Conservation (phyloP, 1,284 basidiomycete species). For the Tylopilus sp. region DNA sequence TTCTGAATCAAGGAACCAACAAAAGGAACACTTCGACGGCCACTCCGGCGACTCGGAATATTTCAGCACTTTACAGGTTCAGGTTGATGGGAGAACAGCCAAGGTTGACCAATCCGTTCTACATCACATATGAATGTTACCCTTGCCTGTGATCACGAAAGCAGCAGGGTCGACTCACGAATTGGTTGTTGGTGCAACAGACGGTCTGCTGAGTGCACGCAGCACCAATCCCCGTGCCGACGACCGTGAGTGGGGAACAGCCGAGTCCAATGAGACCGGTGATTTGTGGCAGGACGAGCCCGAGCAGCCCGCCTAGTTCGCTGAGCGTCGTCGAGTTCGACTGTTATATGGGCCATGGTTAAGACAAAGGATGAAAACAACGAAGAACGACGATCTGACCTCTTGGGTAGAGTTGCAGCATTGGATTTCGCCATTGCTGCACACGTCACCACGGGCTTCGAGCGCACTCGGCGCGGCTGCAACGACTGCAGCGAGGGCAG, state of each 20-base stretch:
- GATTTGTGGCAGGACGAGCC: not conserved
- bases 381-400: not conserved
- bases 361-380: not conserved
- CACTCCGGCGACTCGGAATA: no score
- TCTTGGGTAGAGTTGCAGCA: constrained; percentile 6
- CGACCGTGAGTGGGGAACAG: not conserved
- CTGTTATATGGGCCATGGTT: not conserved
- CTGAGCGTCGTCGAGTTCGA: not conserved
- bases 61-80: no score
- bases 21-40: no score
- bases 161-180: not conserved
- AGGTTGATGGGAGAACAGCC: no score
- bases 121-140: no score
- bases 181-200: constrained; percentile 9
- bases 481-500: constrained; percentile 4
- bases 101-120: no score
- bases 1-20: no score
- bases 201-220: constrained; percentile 10
- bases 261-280: constrained; percentile 2
- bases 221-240: not conserved
- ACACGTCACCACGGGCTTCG: not conserved
- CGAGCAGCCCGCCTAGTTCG: not conserved
- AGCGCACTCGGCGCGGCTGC: constrained; percentile 4
- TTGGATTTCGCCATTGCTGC: constrained; percentile 5
- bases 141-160: no score